Percentiles rank a stretch among this genome's conserved stretches.
Evolutionary conservation across 129 eudicot species (phyloP).

Genomic region (Cynara cardunculus): DNA sequence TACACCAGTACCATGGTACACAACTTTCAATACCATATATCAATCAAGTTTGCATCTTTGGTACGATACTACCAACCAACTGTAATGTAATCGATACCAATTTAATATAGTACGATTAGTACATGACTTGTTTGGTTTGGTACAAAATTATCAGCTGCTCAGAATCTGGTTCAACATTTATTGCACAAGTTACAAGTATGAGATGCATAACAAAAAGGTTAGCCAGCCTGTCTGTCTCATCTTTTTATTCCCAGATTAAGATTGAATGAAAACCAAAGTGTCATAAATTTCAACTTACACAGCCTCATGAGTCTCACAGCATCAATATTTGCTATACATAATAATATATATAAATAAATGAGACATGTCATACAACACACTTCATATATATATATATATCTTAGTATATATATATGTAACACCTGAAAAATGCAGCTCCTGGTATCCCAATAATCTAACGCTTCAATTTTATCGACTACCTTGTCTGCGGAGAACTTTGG

Average conservation of each 20-base stretch:
- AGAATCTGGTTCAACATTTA: no score
- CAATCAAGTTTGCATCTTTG: no score
- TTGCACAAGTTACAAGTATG: neutral
- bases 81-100: no score
- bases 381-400: conserved; percentile 18
- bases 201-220: neutral
- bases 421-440: conserved; percentile 26
- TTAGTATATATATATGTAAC: conserved; percentile 18
- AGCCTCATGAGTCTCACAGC: conserved; percentile 24
- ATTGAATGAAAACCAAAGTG: conserved; percentile 34
- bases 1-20: no score
- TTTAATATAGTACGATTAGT: no score
- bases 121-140: no score
- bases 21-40: no score
- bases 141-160: no score
- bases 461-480: conserved; percentile 26
- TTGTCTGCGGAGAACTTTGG: conserved; percentile 38
- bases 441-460: conserved; percentile 24
- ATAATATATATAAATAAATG: conserved; percentile 10
- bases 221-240: conserved; percentile 14
- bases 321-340: conserved; percentile 35
- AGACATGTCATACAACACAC: conserved; percentile 38
- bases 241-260: conserved; percentile 33
- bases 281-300: conserved; percentile 37
- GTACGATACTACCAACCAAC: no score